Conservation (phyloP, 1,139 yeast species). For the Blastobotrys aristatus region DNA sequence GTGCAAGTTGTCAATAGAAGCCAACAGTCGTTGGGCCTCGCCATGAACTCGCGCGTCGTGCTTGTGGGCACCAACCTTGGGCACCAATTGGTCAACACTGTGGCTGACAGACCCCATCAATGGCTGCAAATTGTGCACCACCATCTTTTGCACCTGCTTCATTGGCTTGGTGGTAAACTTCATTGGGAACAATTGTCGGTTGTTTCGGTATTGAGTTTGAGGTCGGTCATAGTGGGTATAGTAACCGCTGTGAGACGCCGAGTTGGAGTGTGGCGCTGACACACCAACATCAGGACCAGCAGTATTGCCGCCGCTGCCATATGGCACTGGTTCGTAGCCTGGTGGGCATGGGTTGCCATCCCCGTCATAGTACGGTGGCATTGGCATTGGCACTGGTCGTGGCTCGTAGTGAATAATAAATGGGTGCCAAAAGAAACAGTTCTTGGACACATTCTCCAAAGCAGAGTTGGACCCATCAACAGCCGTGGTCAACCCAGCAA, state of each 20-base stretch:
- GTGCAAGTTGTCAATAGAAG: not conserved
- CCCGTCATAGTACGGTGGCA: not conserved
- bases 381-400: not conserved
- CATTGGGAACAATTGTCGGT: not conserved
- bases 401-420: not conserved
- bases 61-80: not conserved
- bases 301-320: not conserved
- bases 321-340: not conserved
- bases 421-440: conserved; percentile 1
- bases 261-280: too few relatives aligned
- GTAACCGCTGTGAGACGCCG: too few relatives aligned
- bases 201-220: too few relatives aligned
- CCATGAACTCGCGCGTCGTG: not conserved
- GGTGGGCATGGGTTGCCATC: too few relatives aligned
- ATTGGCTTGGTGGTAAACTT: not conserved
- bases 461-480: conserved; percentile 3
- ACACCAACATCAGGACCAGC: too few relatives aligned
- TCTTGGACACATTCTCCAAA: not conserved
- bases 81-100: not conserved
- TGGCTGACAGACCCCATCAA: not conserved
- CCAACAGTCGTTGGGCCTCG: not conserved
- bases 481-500: not conserved
- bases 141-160: not conserved
- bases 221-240: too few relatives aligned
- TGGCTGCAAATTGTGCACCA: not conserved